These are phyloP conservation scores for Extremus antarcticus DNA, from an alignment of 495 filamentous ascomycete genomes.

Conservation along the genomic window DNA sequence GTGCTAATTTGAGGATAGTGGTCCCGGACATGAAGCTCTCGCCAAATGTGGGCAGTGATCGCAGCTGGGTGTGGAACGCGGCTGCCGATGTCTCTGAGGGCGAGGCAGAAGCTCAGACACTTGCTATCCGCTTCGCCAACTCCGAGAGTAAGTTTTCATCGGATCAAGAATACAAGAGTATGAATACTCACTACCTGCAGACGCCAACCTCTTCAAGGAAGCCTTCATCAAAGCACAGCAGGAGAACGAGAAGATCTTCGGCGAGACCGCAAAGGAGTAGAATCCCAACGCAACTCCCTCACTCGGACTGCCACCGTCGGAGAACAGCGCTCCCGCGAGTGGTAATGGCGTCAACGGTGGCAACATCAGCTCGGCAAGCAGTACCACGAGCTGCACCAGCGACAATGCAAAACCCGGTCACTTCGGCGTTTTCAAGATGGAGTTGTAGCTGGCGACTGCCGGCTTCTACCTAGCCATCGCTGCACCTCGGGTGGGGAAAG, in stretches of 20 bases:
- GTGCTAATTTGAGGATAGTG: slow-evolving; percentile 41
- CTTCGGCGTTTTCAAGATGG: too few species aligned
- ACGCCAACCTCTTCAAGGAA: slow-evolving; percentile 96
- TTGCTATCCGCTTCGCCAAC: slow-evolving; percentile 97
- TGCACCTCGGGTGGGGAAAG: too few species aligned
- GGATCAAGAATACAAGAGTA: slow-evolving; percentile 20
- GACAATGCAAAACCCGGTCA: too few species aligned
- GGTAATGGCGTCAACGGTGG: too few species aligned
- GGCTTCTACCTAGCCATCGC: too few species aligned
- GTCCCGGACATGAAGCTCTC: slow-evolving; percentile 98
- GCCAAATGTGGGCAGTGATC: slow-evolving; percentile 93
- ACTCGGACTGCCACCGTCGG: too few species aligned
- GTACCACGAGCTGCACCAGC: too few species aligned
- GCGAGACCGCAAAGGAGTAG: slow-evolving; percentile 1
- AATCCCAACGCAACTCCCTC: background rate
- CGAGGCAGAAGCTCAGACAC: slow-evolving; percentile 87
- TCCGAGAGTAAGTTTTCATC: slow-evolving; percentile 66
- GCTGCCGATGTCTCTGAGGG: slow-evolving; percentile 96
- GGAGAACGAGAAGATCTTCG: slow-evolving; percentile 83
- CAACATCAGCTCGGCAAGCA: too few species aligned
- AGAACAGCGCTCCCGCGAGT: too few species aligned
- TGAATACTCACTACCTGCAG: slow-evolving; percentile 34
- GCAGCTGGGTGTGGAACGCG: slow-evolving; percentile 99
- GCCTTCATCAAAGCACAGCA: slow-evolving; percentile 96
- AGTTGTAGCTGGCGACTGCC: too few species aligned